A percentile compares a stretch with the other conserved stretches of the same genome.
phyloP scores from a whole-genome alignment of 352 stramenopile genomes.

The Paralagenidium karlingii region DNA sequence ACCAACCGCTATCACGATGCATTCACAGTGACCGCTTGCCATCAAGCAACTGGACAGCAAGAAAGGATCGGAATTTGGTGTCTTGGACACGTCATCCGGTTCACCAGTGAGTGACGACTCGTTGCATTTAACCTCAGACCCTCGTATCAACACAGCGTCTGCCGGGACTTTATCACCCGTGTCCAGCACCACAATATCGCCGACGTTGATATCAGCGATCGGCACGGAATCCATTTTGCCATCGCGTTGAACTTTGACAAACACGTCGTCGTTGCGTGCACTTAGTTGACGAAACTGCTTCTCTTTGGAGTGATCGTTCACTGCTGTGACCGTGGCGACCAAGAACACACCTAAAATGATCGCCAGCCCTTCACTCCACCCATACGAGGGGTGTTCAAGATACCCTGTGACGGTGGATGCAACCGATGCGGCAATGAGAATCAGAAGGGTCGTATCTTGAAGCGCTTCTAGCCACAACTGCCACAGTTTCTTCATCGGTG shows the following conservation, averaged over 20 bases:
- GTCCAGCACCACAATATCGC: slow-evolving; percentile 87
- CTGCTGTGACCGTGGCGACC: slow-evolving; percentile 89
- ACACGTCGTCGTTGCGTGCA: slow-evolving; percentile 81
- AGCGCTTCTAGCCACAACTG: slow-evolving; percentile 79
- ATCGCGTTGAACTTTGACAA: slow-evolving; percentile 66
- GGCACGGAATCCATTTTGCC: slow-evolving; percentile 51
- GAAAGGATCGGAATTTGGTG: slow-evolving; percentile 52
- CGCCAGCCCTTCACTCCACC: slow-evolving; percentile 92
- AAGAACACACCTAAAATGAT: slow-evolving; percentile 91
- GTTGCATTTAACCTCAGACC: slow-evolving; percentile 90
- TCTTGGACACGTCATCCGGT: slow-evolving; percentile 88
- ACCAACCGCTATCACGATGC: slow-evolving; percentile 77
- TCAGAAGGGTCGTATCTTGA: slow-evolving; percentile 84
- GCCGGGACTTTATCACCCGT: slow-evolving; percentile 91
- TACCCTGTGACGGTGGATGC: slow-evolving; percentile 76
- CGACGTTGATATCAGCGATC: slow-evolving; percentile 64
- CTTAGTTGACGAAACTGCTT: slow-evolving; percentile 82
- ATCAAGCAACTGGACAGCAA: slow-evolving; percentile 80
- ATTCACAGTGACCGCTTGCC: slow-evolving; percentile 54
- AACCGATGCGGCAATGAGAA: slow-evolving; percentile 77
- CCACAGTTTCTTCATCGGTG: slow-evolving; percentile 70
- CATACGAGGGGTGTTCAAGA: slow-evolving; percentile 58
- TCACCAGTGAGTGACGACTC: slow-evolving; percentile 95
- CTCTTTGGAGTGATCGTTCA: slow-evolving; percentile 95
- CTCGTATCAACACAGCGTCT: slow-evolving; percentile 88